Evolutionary conservation across 345 rosid genomes (phyloP).

Genomic region (Heritiera littoralis): DNA sequence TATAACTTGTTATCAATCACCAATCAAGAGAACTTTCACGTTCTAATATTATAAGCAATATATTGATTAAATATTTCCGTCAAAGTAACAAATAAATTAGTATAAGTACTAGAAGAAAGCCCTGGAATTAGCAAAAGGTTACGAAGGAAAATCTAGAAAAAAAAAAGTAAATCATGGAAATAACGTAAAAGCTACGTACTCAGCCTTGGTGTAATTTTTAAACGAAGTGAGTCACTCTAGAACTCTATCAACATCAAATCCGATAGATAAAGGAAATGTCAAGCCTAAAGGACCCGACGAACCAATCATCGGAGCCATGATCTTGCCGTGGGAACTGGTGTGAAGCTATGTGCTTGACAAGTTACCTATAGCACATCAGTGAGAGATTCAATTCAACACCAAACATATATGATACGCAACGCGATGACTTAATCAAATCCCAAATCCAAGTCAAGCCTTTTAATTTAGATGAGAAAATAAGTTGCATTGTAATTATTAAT

Average conservation of each 20-base stretch:
- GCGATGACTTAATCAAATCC: not conserved
- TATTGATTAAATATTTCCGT: not conserved
- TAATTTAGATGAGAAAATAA: not conserved
- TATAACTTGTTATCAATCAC: too few species aligned
- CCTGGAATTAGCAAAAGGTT: not conserved
- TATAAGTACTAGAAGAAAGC: not conserved
- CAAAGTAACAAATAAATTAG: not conserved
- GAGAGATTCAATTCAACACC: not conserved
- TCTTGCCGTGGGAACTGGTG: not conserved
- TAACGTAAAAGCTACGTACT: not conserved
- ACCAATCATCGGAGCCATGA: not conserved
- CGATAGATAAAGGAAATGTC: not conserved
- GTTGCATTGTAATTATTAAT: not conserved
- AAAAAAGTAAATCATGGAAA: not conserved
- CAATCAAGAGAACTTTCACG: too few species aligned
- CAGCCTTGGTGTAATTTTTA: not conserved
- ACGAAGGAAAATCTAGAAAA: not conserved
- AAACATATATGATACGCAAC: not conserved
- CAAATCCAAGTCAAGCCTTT: slow-evolving; percentile 11
- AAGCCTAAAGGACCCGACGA: not conserved
- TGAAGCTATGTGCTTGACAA: not conserved
- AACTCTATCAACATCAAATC: not conserved
- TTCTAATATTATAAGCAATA: too few species aligned
- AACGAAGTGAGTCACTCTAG: not conserved
- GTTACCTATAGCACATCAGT: not conserved